Evolutionary conservation across 1,139 yeast genomes (phyloP).

Genomic region (Hyphopichia burtonii): DNA sequence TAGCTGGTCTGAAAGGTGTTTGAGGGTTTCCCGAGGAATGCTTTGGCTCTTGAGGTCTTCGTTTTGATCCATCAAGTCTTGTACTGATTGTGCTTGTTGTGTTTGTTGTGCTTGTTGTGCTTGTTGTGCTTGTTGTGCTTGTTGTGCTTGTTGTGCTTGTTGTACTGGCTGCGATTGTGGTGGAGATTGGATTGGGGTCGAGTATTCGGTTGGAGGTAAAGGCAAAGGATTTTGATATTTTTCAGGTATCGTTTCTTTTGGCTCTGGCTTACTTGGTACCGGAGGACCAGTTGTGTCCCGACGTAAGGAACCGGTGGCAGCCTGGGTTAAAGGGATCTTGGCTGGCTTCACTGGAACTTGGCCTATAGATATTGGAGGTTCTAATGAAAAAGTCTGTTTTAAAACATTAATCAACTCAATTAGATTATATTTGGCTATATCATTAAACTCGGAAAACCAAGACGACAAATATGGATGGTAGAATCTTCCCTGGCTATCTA

Average conservation of each 20-base stretch:
- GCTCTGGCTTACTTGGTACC: slow-evolving; percentile 27
- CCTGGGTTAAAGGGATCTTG: slow-evolving; percentile 11
- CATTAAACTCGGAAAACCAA: slow-evolving; percentile 46
- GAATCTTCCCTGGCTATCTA: slow-evolving; percentile 73
- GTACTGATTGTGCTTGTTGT: slow-evolving; percentile 7
- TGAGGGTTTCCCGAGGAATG: slow-evolving; percentile 1
- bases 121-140: neutral
- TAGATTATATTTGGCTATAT: slow-evolving; percentile 29
- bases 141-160: slow-evolving; percentile 12
- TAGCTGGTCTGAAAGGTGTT: slow-evolving; percentile 21
- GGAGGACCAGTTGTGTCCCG: slow-evolving; percentile 35
- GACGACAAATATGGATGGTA: slow-evolving; percentile 66
- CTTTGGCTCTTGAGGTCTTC: neutral
- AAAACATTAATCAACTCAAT: slow-evolving; percentile 36
- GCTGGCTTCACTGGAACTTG: slow-evolving; percentile 21
- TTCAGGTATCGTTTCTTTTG: slow-evolving; percentile 17
- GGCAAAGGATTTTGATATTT: slow-evolving; percentile 38
- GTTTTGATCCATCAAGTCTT: slow-evolving; percentile 18
- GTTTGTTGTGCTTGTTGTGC: slow-evolving; percentile 4
- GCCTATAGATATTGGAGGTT: slow-evolving; percentile 32
- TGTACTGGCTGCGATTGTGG: slow-evolving; percentile 6
- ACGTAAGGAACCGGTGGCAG: neutral
- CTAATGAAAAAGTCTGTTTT: slow-evolving; percentile 38
- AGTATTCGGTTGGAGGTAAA: slow-evolving; percentile 19
- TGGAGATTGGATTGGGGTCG: slow-evolving; percentile 3